Conservation (phyloP, 208 protist genomes). For the Paratrypanosoma confusum region DNA sequence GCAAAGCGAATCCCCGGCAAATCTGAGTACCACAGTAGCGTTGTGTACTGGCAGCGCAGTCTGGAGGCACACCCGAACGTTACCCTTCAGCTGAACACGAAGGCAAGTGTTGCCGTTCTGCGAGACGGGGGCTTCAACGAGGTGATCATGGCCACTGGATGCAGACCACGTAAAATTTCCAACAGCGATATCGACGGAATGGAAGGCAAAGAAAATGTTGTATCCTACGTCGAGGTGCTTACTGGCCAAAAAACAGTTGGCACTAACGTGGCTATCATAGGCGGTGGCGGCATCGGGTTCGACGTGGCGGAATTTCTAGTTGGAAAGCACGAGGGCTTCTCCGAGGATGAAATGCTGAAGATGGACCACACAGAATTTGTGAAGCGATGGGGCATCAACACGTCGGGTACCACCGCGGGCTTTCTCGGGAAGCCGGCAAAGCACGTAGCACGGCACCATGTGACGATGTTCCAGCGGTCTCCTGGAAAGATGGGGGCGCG, state of each 20-base stretch:
- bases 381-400: constrained; percentile 67
- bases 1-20: constrained; percentile 91
- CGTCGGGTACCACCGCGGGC: constrained; percentile 2
- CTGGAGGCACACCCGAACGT: constrained; percentile 20
- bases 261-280: constrained; percentile 76
- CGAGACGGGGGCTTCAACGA: constrained; percentile 31
- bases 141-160: constrained; percentile 75
- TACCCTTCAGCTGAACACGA: constrained; percentile 11
- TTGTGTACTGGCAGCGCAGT: constrained; percentile 83
- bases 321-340: constrained; percentile 9
- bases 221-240: constrained; percentile 80
- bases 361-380: constrained; percentile 21
- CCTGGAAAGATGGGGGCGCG: constrained; percentile 62
- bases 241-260: constrained; percentile 41
- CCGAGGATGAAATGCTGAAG: constrained; percentile 11
- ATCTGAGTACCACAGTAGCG: constrained; percentile 80
- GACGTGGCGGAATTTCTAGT: constrained; percentile 82
- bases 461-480: constrained; percentile 68
- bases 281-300: constrained; percentile 89
- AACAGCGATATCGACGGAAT: constrained; percentile 33
- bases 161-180: constrained; percentile 42
- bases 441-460: constrained; percentile 7
- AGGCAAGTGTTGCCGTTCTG: constrained; percentile 14
- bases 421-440: constrained; percentile 11
- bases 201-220: constrained; percentile 51